Conservation (phyloP, 2,329 filamentous ascomycete genomes). For the Venturia carpophila region DNA sequence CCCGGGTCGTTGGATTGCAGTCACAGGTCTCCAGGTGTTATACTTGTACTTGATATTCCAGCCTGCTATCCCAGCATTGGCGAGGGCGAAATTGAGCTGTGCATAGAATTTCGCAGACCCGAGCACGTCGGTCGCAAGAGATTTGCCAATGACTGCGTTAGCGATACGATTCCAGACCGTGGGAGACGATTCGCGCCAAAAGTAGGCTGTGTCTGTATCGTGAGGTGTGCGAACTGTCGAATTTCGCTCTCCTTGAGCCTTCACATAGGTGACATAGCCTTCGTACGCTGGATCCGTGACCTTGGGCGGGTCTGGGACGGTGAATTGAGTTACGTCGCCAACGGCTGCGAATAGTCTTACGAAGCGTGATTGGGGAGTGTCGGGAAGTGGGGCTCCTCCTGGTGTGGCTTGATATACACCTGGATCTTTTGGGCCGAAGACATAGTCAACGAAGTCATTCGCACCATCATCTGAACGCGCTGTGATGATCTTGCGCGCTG, state of each 20-base stretch:
- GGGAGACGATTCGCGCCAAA: constrained; percentile 26
- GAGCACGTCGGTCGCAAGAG: constrained; percentile 23
- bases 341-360: constrained; percentile 25
- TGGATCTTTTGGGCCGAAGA: constrained; percentile 17
- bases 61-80: constrained; percentile 26
- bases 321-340: constrained; percentile 24
- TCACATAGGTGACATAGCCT: constrained; percentile 22
- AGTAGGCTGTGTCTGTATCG: constrained; percentile 25
- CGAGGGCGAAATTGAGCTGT: constrained; percentile 27
- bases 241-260: constrained; percentile 24
- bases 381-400: constrained; percentile 23
- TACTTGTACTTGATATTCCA: constrained; percentile 26
- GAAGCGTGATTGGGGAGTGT: constrained; percentile 26
- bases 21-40: constrained; percentile 25
- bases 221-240: constrained; percentile 24
- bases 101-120: constrained; percentile 26
- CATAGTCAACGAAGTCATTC: constrained; percentile 25
- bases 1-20: constrained; percentile 22
- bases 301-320: constrained; percentile 23
- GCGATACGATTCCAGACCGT: constrained; percentile 26
- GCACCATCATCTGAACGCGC: constrained; percentile 24
- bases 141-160: constrained; percentile 23
- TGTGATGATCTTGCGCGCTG: constrained; percentile 22
- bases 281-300: constrained; percentile 23
- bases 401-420: constrained; percentile 26